phyloP scores from a whole-genome alignment of 2,329 filamentous ascomycete species.

The Cadophora luteo-olivacea region DNA sequence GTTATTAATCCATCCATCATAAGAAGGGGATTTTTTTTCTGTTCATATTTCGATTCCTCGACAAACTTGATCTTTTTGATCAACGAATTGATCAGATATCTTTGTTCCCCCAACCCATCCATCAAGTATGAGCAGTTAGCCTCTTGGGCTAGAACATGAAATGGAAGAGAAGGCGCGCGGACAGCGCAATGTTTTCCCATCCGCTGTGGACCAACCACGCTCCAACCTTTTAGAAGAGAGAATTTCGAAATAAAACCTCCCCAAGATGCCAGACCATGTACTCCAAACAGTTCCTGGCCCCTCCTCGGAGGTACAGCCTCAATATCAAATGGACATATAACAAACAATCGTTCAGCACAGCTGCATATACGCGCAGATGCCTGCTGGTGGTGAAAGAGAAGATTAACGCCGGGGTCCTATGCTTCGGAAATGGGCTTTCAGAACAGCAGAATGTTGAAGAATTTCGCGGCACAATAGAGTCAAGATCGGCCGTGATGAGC shows the following conservation, averaged over 20 bases:
- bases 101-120: slow-evolving; percentile 9
- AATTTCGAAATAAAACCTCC: slow-evolving; percentile 20
- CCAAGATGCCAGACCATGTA: slow-evolving; percentile 39
- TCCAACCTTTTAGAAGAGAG: slow-evolving; percentile 13
- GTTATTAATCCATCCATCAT: slow-evolving; percentile 8
- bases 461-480: slow-evolving; percentile 27
- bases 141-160: slow-evolving; percentile 1
- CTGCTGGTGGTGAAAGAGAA: slow-evolving; percentile 29
- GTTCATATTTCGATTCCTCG: slow-evolving; percentile 7
- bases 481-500: slow-evolving; percentile 33
- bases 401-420: slow-evolving; percentile 39
- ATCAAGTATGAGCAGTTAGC: slow-evolving; percentile 6
- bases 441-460: slow-evolving; percentile 30
- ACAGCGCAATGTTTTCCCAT: slow-evolving; percentile 1
- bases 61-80: slow-evolving; percentile 1
- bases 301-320: slow-evolving; percentile 26
- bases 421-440: slow-evolving; percentile 31
- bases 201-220: not conserved
- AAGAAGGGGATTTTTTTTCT: not conserved
- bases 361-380: slow-evolving; percentile 34
- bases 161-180: slow-evolving; percentile 2
- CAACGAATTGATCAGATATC: not conserved
- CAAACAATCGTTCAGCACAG: slow-evolving; percentile 34
- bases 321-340: slow-evolving; percentile 38
- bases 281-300: slow-evolving; percentile 39